Evolutionary conservation across 108 stramenopile species (phyloP).

Genomic region (Pseudonitzschia multiseries): DNA sequence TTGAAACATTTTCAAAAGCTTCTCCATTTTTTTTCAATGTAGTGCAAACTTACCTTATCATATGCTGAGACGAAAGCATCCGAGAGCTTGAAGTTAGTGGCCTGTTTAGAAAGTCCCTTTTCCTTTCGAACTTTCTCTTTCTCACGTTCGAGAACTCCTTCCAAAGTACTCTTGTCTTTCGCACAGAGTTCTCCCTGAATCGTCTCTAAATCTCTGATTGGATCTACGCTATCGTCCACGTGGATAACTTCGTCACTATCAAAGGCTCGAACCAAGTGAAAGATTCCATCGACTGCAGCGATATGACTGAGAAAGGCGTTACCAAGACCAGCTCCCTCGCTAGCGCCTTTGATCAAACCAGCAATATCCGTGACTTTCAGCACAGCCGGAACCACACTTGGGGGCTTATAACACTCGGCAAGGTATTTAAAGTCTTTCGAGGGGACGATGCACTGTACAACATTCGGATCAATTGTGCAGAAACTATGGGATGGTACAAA

Average conservation of each 20-base stretch:
- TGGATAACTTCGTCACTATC: slow-evolving; percentile 97
- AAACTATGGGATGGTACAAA: slow-evolving; percentile 73
- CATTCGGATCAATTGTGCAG: slow-evolving; percentile 99
- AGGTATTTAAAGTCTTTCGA: slow-evolving; percentile 98
- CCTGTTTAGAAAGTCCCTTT: slow-evolving; percentile 71
- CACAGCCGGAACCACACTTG: slow-evolving; percentile 87
- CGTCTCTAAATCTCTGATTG: slow-evolving; percentile 98
- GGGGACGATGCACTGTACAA: slow-evolving; percentile 93
- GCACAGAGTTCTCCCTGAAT: slow-evolving; percentile 95
- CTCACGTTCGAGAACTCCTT: slow-evolving; percentile 65
- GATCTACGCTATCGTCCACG: slow-evolving; percentile 99
- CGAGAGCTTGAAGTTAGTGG: slow-evolving; percentile 58
- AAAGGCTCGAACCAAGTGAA: slow-evolving; percentile 96
- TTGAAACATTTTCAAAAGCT: not conserved
- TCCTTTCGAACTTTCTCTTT: slow-evolving; percentile 82
- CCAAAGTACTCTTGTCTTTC: slow-evolving; percentile 86
- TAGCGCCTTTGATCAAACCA: slow-evolving; percentile 96
- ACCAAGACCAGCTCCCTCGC: slow-evolving; percentile 98
- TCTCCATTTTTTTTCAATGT: not conserved
- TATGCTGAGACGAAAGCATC: slow-evolving; percentile 74
- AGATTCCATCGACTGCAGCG: slow-evolving; percentile 97
- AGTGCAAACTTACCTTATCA: slow-evolving; percentile 55
- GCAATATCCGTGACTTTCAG: slow-evolving; percentile 99
- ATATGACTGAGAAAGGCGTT: slow-evolving; percentile 99
- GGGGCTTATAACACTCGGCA: slow-evolving; percentile 82